Conservation (phyloP, 805 yeast species). For the Cyberlindnera amylophila region DNA sequence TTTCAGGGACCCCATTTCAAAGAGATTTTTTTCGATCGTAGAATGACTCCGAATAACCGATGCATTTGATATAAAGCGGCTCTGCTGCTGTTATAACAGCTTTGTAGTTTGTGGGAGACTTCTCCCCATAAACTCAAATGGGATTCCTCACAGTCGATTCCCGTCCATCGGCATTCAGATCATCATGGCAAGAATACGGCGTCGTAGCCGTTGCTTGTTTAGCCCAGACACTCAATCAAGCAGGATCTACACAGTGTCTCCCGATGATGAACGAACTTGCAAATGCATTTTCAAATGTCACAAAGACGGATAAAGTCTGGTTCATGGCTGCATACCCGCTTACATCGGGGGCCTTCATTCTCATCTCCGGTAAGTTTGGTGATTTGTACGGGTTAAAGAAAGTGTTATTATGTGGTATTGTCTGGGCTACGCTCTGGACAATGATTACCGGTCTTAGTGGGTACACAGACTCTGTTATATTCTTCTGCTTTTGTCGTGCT, state of each 20-base stretch:
- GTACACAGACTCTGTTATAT: slow-evolving; percentile 45
- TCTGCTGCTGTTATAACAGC: too few species aligned
- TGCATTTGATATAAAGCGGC: too few species aligned
- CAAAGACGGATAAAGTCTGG: slow-evolving; percentile 45
- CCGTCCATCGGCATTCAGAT: slow-evolving; percentile 7
- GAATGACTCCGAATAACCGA: too few species aligned
- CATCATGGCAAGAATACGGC: slow-evolving; percentile 23
- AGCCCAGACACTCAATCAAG: slow-evolving; percentile 39
- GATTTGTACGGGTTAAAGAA: slow-evolving; percentile 64
- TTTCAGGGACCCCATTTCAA: too few species aligned
- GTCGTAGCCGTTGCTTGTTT: slow-evolving; percentile 30
- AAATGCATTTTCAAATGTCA: slow-evolving; percentile 29
- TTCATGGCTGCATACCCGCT: slow-evolving; percentile 68
- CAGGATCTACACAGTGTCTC: slow-evolving; percentile 36
- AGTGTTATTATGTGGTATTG: slow-evolving; percentile 51
- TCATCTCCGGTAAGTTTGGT: slow-evolving; percentile 67
- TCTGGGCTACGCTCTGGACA: slow-evolving; percentile 54
- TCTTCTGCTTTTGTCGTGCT: slow-evolving; percentile 51
- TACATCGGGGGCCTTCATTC: slow-evolving; percentile 68
- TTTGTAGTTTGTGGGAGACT: too few species aligned
- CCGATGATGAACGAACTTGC: slow-evolving; percentile 35
- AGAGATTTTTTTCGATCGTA: too few species aligned
- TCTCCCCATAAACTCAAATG: not conserved
- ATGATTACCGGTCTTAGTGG: slow-evolving; percentile 55
- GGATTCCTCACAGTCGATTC: not conserved